A percentile compares a stretch with the other conserved stretches of the same genome.
Conservation (phyloP, 2,329 filamentous ascomycete genomes). For the Cordyceps sp. region DNA sequence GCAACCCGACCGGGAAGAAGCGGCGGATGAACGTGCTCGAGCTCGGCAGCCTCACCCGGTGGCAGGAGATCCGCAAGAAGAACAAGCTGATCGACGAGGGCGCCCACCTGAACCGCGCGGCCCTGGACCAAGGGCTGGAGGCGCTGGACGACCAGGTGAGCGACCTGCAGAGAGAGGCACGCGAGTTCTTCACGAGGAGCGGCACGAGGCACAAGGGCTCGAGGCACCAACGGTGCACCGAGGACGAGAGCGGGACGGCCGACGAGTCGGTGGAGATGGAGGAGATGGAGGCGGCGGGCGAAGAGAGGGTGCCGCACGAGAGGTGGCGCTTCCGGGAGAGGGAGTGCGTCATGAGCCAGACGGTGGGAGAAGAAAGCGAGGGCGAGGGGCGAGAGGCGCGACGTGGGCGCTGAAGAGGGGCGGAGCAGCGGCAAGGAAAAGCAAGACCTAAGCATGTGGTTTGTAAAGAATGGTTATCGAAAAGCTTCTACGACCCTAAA, state of each 20-base stretch:
- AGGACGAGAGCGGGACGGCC: slow-evolving; percentile 11
- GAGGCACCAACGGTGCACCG: slow-evolving; percentile 10
- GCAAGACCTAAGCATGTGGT: no score
- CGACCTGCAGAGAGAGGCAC: slow-evolving; percentile 15
- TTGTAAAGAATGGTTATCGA: no score
- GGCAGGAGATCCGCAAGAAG: slow-evolving; percentile 52
- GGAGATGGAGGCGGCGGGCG: slow-evolving; percentile 11
- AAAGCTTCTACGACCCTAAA: no score
- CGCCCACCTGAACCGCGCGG: slow-evolving; percentile 18
- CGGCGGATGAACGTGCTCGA: slow-evolving; percentile 58
- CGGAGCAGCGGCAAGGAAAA: not conserved
- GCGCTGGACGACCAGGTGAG: slow-evolving; percentile 20
- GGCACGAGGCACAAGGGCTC: slow-evolving; percentile 6
- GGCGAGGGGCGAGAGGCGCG: not conserved
- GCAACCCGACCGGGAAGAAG: slow-evolving; percentile 52
- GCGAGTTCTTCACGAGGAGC: slow-evolving; percentile 10
- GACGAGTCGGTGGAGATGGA: slow-evolving; percentile 14
- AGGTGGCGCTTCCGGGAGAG: slow-evolving; percentile 11
- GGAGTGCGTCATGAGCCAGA: slow-evolving; percentile 20
- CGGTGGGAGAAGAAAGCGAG: slow-evolving; percentile 15
- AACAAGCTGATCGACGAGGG: slow-evolving; percentile 37
- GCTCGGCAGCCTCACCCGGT: slow-evolving; percentile 49
- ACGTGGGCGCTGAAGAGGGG: not conserved
- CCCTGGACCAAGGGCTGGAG: slow-evolving; percentile 17
- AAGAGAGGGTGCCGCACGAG: slow-evolving; percentile 4